phyloP scores from a whole-genome alignment of 2,329 filamentous ascomycete genomes.

The Stagonosporopsis vannaccii region DNA sequence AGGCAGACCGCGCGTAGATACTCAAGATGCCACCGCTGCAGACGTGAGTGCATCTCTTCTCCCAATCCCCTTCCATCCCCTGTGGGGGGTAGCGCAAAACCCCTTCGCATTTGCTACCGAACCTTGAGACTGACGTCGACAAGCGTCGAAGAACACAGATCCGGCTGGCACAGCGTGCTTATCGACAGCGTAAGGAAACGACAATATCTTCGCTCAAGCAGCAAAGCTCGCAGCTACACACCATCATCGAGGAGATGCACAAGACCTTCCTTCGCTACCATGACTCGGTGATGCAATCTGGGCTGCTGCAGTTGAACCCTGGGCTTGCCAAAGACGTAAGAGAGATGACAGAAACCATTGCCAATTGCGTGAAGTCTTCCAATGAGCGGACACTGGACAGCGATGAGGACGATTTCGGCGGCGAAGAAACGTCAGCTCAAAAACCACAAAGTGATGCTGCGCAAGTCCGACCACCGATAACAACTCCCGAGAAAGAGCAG shows the following conservation, averaged over 20 bases:
- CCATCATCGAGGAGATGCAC: constrained; percentile 76
- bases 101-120: background rate
- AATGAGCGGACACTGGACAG: constrained; percentile 42
- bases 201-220: constrained; percentile 77
- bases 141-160: constrained; percentile 87
- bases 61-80: background rate
- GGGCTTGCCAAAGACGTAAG: constrained; percentile 66
- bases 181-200: constrained; percentile 83
- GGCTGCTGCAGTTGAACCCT: constrained; percentile 65
- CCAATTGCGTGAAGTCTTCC: constrained; percentile 59
- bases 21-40: constrained; percentile 77
- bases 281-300: constrained; percentile 65
- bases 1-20: constrained; percentile 77
- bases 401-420: constrained; percentile 38
- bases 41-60: constrained; percentile 67
- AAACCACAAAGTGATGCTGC: background rate
- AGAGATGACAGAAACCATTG: constrained; percentile 65
- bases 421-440: constrained; percentile 38
- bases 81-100: too few species aligned
- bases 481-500: background rate
- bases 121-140: background rate
- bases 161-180: constrained; percentile 83
- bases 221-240: constrained; percentile 72
- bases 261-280: constrained; percentile 73
- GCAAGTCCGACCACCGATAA: background rate